phyloP scores from a whole-genome alignment of 352 stramenopile genomes.

The Lagenidium sp. region DNA sequence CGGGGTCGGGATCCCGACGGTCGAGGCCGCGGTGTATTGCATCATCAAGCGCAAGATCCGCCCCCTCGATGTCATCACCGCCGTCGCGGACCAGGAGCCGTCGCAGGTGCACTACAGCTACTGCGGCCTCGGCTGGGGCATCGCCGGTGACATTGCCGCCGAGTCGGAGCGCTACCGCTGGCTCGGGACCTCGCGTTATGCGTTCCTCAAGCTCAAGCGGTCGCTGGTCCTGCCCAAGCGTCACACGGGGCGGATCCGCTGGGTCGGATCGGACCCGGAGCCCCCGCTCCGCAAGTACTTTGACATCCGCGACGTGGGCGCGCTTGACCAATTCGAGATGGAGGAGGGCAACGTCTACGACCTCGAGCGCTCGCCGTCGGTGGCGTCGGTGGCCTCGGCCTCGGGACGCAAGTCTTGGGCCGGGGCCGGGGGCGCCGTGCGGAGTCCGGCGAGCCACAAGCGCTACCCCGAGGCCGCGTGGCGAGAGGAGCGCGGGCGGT shows the following conservation, averaged over 20 bases:
- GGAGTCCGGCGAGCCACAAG: constrained; percentile 48
- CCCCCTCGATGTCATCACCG: constrained; percentile 69
- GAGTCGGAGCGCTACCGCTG: constrained; percentile 77
- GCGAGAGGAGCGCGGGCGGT: constrained; percentile 51
- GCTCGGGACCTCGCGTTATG: constrained; percentile 65
- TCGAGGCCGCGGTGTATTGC: constrained; percentile 62
- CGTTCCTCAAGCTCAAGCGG: constrained; percentile 73
- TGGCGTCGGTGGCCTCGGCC: constrained; percentile 6
- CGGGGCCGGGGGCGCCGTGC: constrained; percentile 38
- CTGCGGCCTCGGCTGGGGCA: constrained; percentile 70
- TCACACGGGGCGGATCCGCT: constrained; percentile 54
- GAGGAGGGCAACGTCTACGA: constrained; percentile 79
- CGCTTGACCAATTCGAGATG: constrained; percentile 75
- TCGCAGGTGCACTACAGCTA: constrained; percentile 75
- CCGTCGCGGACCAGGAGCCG: constrained; percentile 37
- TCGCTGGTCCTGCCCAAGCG: constrained; percentile 46
- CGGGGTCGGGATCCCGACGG: constrained; percentile 59
- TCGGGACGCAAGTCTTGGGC: constrained; percentile 50
- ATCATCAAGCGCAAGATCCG: constrained; percentile 82
- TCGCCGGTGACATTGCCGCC: constrained; percentile 61
- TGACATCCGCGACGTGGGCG: constrained; percentile 64
- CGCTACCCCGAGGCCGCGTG: constrained; percentile 51
- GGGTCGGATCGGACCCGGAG: constrained; percentile 58
- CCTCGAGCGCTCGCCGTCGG: constrained; percentile 25
- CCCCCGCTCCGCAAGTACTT: constrained; percentile 55